Base-by-base conservation (phyloP, 148 eudicot genomes). In the Amaranthus hypochondriacus region DNA sequence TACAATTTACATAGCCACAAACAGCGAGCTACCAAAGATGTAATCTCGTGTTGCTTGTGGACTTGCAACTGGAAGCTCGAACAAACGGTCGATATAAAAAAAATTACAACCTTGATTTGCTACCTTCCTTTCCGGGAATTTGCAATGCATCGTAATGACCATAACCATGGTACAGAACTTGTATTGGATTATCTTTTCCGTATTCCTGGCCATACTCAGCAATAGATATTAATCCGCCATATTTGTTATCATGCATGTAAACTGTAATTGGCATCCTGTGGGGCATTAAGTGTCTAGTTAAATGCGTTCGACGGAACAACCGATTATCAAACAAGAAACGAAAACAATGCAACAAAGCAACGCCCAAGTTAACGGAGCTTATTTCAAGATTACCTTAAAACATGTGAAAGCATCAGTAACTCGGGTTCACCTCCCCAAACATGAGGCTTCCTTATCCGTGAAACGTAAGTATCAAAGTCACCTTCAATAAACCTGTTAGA, bases 361-460 rank as follows among this genome's bases (percentile, higher is more conserved):
- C 54, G 56, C 8, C 39, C 10, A 46, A 8, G 57, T 49, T 53
- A 48, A 9, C 18, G n/a, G 3, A 58, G 15, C 14, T 48, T 10
- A 46, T n/a, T 3, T 2, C 18, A 71, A 50, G 48, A 4, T 75
- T 81, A 92, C 98, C 78, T 83, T 74, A 95, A 86, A 77, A 95
- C 97, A 78, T 95, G 99, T 66, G 97, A 92, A 79, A 96, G 97
- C 97, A 95, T 95, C 50, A 95, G 75, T 66, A 95, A 76, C 83
- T 95, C 99, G 42, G 99, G 99, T 73, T 95, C 99, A 62, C 99
- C 99, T 73, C 99, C 99, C 99, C 99, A 95, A 18, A 90, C 89
- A 83, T 92, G 97, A 39, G 97, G 87, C 78, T 89, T 95, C 79
- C 96, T 88, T 47, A 92, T 87, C 57, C 87, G 83, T 10, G 90